Evolutionary conservation across 768 basidiomycete genomes (phyloP).

Genomic region (Suillus alpinus): DNA sequence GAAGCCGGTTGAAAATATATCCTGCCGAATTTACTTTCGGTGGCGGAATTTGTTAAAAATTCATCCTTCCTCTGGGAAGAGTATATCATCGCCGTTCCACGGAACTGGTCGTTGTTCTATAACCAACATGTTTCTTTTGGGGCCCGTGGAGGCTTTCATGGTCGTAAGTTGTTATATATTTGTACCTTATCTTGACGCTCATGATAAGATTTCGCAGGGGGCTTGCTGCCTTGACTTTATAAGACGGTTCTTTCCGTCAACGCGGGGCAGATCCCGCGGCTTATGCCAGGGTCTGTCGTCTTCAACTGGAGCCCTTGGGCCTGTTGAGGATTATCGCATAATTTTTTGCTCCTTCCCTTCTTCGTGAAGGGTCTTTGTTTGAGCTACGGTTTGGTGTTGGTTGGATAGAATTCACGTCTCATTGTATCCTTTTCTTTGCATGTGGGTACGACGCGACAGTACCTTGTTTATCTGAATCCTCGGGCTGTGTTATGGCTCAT

Average conservation of each 20-base stretch:
- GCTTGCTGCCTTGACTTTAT: background rate
- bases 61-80: background rate
- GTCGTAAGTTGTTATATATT: background rate
- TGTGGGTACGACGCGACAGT: background rate
- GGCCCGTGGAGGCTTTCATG: too few species aligned
- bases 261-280: background rate
- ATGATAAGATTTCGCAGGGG: background rate
- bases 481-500: too few species aligned
- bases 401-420: too few species aligned
- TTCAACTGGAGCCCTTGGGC: constrained; percentile 4
- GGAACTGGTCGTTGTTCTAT: background rate
- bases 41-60: background rate
- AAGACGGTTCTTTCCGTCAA: background rate
- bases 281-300: background rate
- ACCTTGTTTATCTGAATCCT: background rate
- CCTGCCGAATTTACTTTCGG: background rate
- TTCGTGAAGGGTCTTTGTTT: constrained; percentile 27
- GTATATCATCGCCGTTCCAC: background rate
- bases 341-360: constrained; percentile 34
- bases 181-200: background rate
- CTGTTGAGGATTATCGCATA: constrained; percentile 21
- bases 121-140: background rate
- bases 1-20: background rate
- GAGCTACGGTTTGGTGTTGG: background rate
- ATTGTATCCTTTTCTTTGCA: background rate